Evolutionary conservation across 1,284 basidiomycete genomes (phyloP).

Genomic region (Bjerkandera adusta): DNA sequence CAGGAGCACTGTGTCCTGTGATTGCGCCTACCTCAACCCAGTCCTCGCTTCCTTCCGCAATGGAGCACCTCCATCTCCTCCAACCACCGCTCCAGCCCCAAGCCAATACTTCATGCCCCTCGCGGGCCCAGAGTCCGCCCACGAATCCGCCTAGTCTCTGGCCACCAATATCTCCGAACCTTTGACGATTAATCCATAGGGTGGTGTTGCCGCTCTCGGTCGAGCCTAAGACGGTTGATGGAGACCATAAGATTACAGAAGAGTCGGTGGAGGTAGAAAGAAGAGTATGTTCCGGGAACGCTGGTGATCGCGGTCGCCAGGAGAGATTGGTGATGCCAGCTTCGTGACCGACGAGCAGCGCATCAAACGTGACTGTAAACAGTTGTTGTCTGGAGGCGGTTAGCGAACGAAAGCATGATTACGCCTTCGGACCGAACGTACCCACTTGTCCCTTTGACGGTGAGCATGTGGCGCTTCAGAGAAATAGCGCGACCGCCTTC

Average conservation of each 20-base stretch:
- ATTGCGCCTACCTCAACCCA: slow-evolving; percentile 82
- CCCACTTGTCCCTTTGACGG: slow-evolving; percentile 60
- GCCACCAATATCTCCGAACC: slow-evolving; percentile 91
- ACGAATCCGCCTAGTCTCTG: slow-evolving; percentile 88
- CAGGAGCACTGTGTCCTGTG: slow-evolving; percentile 77
- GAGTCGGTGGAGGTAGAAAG: slow-evolving; percentile 91
- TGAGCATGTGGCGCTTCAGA: slow-evolving; percentile 76
- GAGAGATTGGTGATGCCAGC: slow-evolving; percentile 84
- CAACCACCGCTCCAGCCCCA: slow-evolving; percentile 94
- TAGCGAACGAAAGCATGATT: slow-evolving; percentile 1
- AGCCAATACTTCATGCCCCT: slow-evolving; percentile 66
- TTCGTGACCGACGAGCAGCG: slow-evolving; percentile 90
- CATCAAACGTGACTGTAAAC: slow-evolving; percentile 85
- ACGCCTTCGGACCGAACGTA: slow-evolving; percentile 3
- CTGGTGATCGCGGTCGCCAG: slow-evolving; percentile 57
- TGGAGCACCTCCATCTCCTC: slow-evolving; percentile 71
- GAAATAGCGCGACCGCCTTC: slow-evolving; percentile 82
- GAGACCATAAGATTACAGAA: slow-evolving; percentile 90
- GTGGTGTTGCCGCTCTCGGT: slow-evolving; percentile 48
- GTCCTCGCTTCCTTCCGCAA: slow-evolving; percentile 30
- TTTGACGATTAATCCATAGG: slow-evolving; percentile 86
- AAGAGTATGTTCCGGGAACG: slow-evolving; percentile 46
- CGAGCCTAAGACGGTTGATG: slow-evolving; percentile 48
- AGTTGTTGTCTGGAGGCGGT: slow-evolving; percentile 45
- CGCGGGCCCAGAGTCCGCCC: slow-evolving; percentile 74